phyloP scores from a whole-genome alignment of 2,329 filamentous ascomycete genomes.

The Elsinoe necatrix region DNA sequence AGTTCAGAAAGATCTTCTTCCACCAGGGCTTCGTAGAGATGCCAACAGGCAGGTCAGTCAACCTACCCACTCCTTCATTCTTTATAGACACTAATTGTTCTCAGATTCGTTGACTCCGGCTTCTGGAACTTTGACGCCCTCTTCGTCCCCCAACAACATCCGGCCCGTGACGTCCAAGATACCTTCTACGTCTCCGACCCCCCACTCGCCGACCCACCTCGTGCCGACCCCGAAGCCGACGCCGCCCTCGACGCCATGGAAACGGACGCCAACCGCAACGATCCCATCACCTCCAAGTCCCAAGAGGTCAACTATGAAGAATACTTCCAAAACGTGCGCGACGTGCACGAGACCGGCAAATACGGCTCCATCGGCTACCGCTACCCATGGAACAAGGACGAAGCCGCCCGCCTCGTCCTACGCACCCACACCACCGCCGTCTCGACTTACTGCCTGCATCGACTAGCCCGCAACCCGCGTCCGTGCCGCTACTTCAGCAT shows the following conservation, averaged over 20 bases:
- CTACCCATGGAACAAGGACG: constrained; percentile 84
- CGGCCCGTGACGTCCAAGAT: constrained; percentile 92
- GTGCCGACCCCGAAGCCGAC: constrained; percentile 45
- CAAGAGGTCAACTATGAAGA: constrained; percentile 58
- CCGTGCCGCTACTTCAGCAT: constrained; percentile 97
- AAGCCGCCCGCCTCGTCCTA: constrained; percentile 78
- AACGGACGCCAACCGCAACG: constrained; percentile 37
- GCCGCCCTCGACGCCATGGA: constrained; percentile 43
- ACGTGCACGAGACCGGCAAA: constrained; percentile 83
- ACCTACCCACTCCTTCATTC: not conserved
- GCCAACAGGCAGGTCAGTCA: constrained; percentile 67
- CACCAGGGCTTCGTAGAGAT: constrained; percentile 99
- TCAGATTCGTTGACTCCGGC: constrained; percentile 78
- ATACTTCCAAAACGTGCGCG: constrained; percentile 81
- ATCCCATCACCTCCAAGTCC: constrained; percentile 28
- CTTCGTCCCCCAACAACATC: constrained; percentile 95
- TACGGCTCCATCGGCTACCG: constrained; percentile 94
- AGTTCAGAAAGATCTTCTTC: constrained; percentile 98
- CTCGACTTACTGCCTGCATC: constrained; percentile 82
- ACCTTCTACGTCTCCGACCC: constrained; percentile 98
- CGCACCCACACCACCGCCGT: constrained; percentile 95
- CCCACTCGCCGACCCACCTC: constrained; percentile 58
- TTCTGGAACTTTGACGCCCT: constrained; percentile 99
- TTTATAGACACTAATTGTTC: not conserved
- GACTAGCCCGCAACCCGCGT: constrained; percentile 72